phyloP scores from a whole-genome alignment of 495 filamentous ascomycete genomes.

The Podospora conica region DNA sequence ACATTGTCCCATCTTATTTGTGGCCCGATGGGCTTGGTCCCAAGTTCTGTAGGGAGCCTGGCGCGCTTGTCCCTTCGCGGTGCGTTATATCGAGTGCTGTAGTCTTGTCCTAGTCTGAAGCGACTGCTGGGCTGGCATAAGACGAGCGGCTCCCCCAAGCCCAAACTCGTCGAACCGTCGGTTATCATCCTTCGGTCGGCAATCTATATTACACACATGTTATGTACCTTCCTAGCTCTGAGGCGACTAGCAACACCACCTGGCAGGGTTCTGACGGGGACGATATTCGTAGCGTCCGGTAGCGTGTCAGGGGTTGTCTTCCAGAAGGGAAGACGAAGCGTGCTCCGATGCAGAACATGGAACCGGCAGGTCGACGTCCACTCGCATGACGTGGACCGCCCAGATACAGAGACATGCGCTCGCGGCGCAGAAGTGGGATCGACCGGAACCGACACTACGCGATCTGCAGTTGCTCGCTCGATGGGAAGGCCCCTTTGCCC shows the following conservation, averaged over 20 bases:
- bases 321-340: neutral
- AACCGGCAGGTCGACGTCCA: neutral
- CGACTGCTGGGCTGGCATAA: neutral
- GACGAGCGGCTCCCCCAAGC: neutral
- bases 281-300: neutral
- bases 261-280: neutral
- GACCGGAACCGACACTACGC: neutral
- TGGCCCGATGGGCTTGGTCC: neutral
- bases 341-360: neutral
- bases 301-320: neutral
- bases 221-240: neutral
- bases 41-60: neutral
- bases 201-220: slow-evolving; percentile 6
- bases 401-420: neutral
- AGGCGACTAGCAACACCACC: slow-evolving; percentile 1
- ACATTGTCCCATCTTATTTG: neutral
- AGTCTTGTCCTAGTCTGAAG: neutral
- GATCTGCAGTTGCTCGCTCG: neutral
- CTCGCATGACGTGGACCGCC: neutral
- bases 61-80: neutral
- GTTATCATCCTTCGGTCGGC: slow-evolving; percentile 8
- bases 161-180: neutral
- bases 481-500: neutral
- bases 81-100: no score
- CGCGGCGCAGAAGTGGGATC: neutral